Base-by-base conservation (phyloP, 805 yeast genomes). In the Millerozyma miso region DNA sequence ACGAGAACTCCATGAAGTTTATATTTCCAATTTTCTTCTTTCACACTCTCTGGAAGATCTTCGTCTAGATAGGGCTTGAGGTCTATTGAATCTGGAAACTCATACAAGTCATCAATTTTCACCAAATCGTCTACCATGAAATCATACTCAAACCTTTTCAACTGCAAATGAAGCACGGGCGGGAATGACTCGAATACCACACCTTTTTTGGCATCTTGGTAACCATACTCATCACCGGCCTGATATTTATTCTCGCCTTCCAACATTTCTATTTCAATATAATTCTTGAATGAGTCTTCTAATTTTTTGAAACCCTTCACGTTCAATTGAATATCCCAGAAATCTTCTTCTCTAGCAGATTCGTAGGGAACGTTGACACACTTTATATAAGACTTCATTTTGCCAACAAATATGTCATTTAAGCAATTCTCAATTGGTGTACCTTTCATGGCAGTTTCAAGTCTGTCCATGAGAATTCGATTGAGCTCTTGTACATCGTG, bases 401-500 rank as follows among this genome's bases (percentile, higher is more conserved):
- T 89, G 8, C 98, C 99, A 13, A 93, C 98, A 67, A 93, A 93
- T 2, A 90, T 76, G 45, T 87, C 84, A 55, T 80, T 85, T 43
- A 93, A 63, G 19, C 48, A 49, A 36, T 60, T 60, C 46, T 69
- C 74, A 23, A 88, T 90, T 0, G 73, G 67, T 0, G 97, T 85
- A 4, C 89, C 90, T 55, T 88, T 88, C 97, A 93, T 89, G 40
- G 87, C 85, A 3, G 81, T 73, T 61, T 93, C 99, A 35, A 93
- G 73, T 50, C 84, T 80, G 62, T 93, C 99, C 97, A 93, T 91
- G 57, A 93, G 73, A 32, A 93, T 89, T 53, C 99, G 81, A 60
- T 90, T 89, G 59, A 93, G 73, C 62, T 93, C 99, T 61, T 93
- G 99, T 13, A 93, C 97, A 60, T 93, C 99, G 64, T 93, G 98